A percentile compares a stretch with the other conserved stretches of the same genome.
These are phyloP conservation scores for Coemansia sp. DNA, from an alignment of 192 early-diverging fungal species.

Conservation along the genomic window DNA sequence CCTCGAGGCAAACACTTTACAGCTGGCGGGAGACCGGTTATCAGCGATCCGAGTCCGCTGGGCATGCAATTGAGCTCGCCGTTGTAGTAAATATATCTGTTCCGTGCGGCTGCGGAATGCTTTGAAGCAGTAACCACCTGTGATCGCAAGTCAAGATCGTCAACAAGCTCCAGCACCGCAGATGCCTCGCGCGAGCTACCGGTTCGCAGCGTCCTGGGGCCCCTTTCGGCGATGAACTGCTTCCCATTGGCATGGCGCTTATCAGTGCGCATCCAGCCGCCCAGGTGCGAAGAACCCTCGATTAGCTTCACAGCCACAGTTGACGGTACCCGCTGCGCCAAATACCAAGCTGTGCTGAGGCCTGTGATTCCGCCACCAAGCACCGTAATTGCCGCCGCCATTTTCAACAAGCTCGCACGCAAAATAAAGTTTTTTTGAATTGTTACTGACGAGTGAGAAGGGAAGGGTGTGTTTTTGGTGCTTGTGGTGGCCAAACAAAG, in stretches of 20 bases:
- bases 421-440: neutral
- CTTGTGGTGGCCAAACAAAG: neutral
- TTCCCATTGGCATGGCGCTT: slow-evolving; percentile 36
- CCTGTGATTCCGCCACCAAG: slow-evolving; percentile 92
- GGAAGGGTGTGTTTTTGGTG: neutral
- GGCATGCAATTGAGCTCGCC: slow-evolving; percentile 71
- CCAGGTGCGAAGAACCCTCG: slow-evolving; percentile 66
- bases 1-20: slow-evolving; percentile 61
- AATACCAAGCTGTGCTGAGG: slow-evolving; percentile 79
- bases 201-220: slow-evolving; percentile 82
- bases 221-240: slow-evolving; percentile 68
- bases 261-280: slow-evolving; percentile 87
- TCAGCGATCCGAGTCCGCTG: slow-evolving; percentile 41
- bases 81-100: slow-evolving; percentile 79
- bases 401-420: neutral
- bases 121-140: slow-evolving; percentile 61
- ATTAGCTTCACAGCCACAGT: slow-evolving; percentile 66
- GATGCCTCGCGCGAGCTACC: slow-evolving; percentile 63
- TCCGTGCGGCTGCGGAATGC: slow-evolving; percentile 69
- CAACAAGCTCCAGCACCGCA: slow-evolving; percentile 76
- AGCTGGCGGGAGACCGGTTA: slow-evolving; percentile 59
- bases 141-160: slow-evolving; percentile 61
- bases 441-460: neutral
- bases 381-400: slow-evolving; percentile 61
- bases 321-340: slow-evolving; percentile 55